Evolutionary conservation across 345 rosid genomes (phyloP).

Genomic region (Camelina sativa): DNA sequence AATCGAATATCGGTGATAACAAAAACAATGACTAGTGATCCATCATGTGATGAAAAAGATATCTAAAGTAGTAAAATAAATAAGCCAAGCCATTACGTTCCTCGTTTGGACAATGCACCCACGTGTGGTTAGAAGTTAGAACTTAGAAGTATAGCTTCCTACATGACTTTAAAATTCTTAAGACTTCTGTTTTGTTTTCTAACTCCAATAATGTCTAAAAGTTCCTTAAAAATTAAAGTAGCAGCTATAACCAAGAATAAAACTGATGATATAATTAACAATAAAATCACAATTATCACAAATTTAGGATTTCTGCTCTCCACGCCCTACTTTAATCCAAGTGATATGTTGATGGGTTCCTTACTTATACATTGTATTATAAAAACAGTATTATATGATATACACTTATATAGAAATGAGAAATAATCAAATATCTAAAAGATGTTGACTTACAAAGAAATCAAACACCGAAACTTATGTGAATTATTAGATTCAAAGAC

Average conservation of each 20-base stretch:
- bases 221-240: too few relatives aligned
- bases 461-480: neutral
- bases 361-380: too few relatives aligned
- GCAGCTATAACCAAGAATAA: too few relatives aligned
- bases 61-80: neutral
- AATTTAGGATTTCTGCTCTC: too few relatives aligned
- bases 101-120: conserved; percentile 1
- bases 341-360: too few relatives aligned
- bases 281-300: too few relatives aligned
- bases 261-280: too few relatives aligned
- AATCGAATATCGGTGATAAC: neutral
- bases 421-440: neutral
- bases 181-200: neutral
- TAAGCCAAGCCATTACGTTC: neutral
- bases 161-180: neutral
- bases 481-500: too few relatives aligned
- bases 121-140: neutral
- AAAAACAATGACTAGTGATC: neutral
- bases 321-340: too few relatives aligned
- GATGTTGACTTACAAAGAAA: neutral
- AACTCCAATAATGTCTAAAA: neutral
- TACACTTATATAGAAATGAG: neutral
- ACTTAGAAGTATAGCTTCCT: neutral
- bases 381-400: too few relatives aligned
- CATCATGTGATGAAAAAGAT: neutral